These are phyloP conservation scores for Pyropia yezoensis DNA, from an alignment of 23 red algal species.

Conservation along the genomic window DNA sequence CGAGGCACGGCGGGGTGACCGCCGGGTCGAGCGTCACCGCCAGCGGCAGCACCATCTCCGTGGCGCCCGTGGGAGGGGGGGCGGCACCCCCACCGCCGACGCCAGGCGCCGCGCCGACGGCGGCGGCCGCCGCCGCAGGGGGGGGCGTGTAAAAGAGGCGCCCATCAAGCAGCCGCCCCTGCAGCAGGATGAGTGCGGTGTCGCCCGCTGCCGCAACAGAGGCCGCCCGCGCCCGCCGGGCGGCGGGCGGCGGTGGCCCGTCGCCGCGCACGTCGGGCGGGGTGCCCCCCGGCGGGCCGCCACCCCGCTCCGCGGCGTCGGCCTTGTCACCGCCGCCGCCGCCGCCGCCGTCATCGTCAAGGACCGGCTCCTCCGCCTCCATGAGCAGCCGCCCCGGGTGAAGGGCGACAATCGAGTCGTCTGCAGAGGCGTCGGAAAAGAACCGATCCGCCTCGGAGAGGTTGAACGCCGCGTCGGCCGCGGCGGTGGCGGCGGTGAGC, in stretches of 20 bases:
- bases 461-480: constrained; percentile 13
- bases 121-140: constrained; percentile 1
- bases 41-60: constrained; percentile 40
- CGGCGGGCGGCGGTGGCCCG: not conserved
- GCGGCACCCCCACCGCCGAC: no score
- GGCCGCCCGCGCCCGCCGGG: not conserved
- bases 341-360: no score
- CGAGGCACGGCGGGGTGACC: constrained; percentile 14
- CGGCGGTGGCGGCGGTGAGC: constrained; percentile 6
- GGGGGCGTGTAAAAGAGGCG: constrained; percentile 57
- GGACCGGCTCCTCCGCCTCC: no score
- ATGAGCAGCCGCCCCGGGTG: no score
- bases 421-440: constrained; percentile 14
- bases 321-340: no score
- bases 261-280: constrained; percentile 1
- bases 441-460: constrained; percentile 33
- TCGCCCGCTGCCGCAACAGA: not conserved
- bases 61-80: not conserved
- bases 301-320: no score
- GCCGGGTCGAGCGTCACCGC: constrained; percentile 14
- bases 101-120: no score
- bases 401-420: constrained; percentile 5
- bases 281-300: constrained; percentile 1
- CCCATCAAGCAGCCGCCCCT: constrained; percentile 45
- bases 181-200: constrained; percentile 28